Evolutionary conservation across 257 asterid genomes (phyloP), one percentile per base, ranked within the genome.

Genomic region (Cynanchum wilfordii): DNA sequence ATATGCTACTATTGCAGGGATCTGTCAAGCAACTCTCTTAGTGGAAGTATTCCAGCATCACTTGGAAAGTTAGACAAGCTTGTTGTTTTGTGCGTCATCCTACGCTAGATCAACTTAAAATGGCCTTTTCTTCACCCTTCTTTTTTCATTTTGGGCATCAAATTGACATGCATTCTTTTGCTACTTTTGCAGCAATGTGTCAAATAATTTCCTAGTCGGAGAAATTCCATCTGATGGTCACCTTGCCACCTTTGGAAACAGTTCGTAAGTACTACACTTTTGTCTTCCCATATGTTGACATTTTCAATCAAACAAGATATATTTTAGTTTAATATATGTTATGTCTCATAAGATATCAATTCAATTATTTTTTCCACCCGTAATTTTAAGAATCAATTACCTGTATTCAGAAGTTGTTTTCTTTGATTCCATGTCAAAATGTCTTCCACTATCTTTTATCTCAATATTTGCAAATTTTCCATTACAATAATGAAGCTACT

Each of bases 11-110:
- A 29, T 51, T 84, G 64, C 88, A 94, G 99, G 86, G 99, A 94
- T 81, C 89, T 94, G 73, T 94, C 99, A 47, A 89, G 99, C 91
- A 94, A 94, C 87, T 89, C 96, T 78, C 93, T 94, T 66, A 88
- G 99, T 79, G 98, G 98, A 83, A 84, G 69, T 77, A 89, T 94
- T 87, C 99, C 99, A 78, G 77, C 82, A 72, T 89, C 99, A 47
- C 91, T 94, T 72, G 99, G 99, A 79, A 89, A 89, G 71, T 84
- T 91, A 69, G 80, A 76, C 90, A 85, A 87, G 81, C 97, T 94
- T 63, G 76, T 80, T 19, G 73, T 70, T 67, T 88, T 94, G 99
- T 94, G 86, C 85, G 99, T 91, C 59, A 51, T 75, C 36, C 76
- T 3, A 17, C 67, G 57, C 65, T 68, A 55, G 33, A 73, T 51